Percentiles rank a stretch among this genome's conserved stretches.
Conservation (phyloP, 768 basidiomycete species). For the Daedaleopsis nitida region DNA sequence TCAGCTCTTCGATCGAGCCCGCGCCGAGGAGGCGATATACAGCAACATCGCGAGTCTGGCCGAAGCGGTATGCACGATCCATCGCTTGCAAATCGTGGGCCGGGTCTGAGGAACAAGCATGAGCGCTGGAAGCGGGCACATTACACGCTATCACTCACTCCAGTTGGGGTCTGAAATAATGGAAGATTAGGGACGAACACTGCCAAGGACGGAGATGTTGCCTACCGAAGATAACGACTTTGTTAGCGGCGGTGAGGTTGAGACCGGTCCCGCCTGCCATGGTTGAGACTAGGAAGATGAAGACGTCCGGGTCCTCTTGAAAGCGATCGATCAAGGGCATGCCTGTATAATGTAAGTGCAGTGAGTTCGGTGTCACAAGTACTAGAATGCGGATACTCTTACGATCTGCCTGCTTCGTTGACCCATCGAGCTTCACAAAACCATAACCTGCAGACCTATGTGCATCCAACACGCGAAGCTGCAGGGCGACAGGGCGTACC, state of each 20-base stretch:
- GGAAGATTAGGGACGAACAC: background rate
- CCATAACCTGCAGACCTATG: conserved; percentile 41
- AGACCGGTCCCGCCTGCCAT: conserved; percentile 90
- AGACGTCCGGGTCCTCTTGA: conserved; percentile 70
- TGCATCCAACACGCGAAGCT: background rate
- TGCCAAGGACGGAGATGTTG: background rate
- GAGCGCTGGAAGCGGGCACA: background rate
- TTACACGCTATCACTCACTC: conserved; percentile 58
- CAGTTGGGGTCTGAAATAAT: conserved; percentile 80
- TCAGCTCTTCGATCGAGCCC: conserved; percentile 85
- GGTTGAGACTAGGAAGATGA: conserved; percentile 87
- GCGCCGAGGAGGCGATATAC: conserved; percentile 85
- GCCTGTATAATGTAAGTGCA: conserved; percentile 42
- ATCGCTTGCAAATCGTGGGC: conserved; percentile 94
- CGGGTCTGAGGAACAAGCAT: conserved; percentile 64
- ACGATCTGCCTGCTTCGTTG: conserved; percentile 46
- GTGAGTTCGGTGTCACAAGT: conserved; percentile 6
- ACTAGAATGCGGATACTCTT: background rate
- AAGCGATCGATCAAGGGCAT: conserved; percentile 88
- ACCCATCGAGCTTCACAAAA: conserved; percentile 82
- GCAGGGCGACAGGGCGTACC: conserved; percentile 39
- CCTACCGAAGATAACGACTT: conserved; percentile 88
- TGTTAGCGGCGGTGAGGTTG: conserved; percentile 91
- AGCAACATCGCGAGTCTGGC: conserved; percentile 82
- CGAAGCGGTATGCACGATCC: conserved; percentile 85